These are phyloP conservation scores for Serendipita sp. DNA, from an alignment of 1,284 basidiomycete genomes.

Conservation along the genomic window DNA sequence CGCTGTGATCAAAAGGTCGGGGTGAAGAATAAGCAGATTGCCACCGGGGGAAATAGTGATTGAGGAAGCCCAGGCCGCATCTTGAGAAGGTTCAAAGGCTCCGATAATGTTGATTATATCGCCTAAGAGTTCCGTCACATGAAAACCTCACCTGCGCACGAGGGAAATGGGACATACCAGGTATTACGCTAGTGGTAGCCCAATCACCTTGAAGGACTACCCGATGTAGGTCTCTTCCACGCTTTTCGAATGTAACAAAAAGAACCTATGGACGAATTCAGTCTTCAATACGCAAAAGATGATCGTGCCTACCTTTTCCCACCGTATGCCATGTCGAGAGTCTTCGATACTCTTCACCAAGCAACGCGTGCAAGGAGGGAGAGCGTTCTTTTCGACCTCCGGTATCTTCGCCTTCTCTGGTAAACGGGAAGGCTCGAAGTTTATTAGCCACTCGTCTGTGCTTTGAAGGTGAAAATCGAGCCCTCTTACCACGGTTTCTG, in stretches of 20 bases:
- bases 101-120: conserved; percentile 71
- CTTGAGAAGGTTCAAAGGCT: conserved; percentile 25
- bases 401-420: conserved; percentile 15
- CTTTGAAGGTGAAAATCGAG: conserved; percentile 11
- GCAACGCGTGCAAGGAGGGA: conserved; percentile 13
- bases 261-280: conserved; percentile 26
- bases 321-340: conserved; percentile 15
- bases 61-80: conserved; percentile 23
- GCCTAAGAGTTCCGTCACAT: conserved; percentile 28
- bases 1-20: conserved; percentile 78
- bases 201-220: conserved; percentile 55
- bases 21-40: conserved; percentile 70
- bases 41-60: conserved; percentile 41
- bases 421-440: conserved; percentile 14
- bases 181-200: conserved; percentile 38
- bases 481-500: conserved; percentile 19
- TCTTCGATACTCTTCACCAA: conserved; percentile 21
- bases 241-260: conserved; percentile 26
- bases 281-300: conserved; percentile 9
- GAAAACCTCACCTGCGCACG: not conserved
- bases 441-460: conserved; percentile 13
- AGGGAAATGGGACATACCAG: conserved; percentile 28
- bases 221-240: conserved; percentile 26
- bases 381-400: not conserved
- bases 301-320: conserved; percentile 26